Conservation (phyloP, 768 basidiomycete species). For the Rhodotorula sphaerocarpa region DNA sequence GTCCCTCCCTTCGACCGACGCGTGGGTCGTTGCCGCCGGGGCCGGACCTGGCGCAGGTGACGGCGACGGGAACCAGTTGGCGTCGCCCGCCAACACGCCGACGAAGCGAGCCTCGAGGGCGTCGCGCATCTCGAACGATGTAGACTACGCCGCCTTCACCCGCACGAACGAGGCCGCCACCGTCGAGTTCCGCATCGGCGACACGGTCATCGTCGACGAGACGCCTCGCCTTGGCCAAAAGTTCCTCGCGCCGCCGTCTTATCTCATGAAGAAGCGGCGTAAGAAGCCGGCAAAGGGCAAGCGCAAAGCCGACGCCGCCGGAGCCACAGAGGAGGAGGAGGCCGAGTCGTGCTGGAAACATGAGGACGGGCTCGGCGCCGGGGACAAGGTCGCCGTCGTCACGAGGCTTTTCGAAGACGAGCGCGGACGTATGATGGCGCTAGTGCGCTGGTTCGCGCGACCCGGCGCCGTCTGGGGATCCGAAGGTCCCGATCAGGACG, state of each 20-base stretch:
- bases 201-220: constrained; percentile 12
- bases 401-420: constrained; percentile 30
- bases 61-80: too few relatives aligned
- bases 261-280: background rate
- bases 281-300: background rate
- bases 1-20: background rate
- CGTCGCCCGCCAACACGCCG: constrained; percentile 9
- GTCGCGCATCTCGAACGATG: constrained; percentile 20
- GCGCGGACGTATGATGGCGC: constrained; percentile 18
- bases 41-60: too few relatives aligned
- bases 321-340: background rate
- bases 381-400: constrained; percentile 32
- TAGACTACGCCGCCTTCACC: constrained; percentile 16
- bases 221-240: constrained; percentile 13
- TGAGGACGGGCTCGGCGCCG: constrained; percentile 14
- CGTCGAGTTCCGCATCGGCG: constrained; percentile 17
- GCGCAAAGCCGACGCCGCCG: background rate
- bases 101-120: constrained; percentile 26
- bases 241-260: constrained; percentile 22
- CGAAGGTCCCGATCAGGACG: constrained; percentile 23
- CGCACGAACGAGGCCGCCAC: constrained; percentile 4
- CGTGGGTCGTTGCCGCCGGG: background rate
- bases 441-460: constrained; percentile 31
- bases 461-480: constrained; percentile 24
- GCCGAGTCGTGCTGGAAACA: constrained; percentile 22